Percentiles rank a stretch among this genome's conserved stretches.
Evolutionary conservation across 805 yeast genomes (phyloP).

Genomic region (Candida gorgasii): DNA sequence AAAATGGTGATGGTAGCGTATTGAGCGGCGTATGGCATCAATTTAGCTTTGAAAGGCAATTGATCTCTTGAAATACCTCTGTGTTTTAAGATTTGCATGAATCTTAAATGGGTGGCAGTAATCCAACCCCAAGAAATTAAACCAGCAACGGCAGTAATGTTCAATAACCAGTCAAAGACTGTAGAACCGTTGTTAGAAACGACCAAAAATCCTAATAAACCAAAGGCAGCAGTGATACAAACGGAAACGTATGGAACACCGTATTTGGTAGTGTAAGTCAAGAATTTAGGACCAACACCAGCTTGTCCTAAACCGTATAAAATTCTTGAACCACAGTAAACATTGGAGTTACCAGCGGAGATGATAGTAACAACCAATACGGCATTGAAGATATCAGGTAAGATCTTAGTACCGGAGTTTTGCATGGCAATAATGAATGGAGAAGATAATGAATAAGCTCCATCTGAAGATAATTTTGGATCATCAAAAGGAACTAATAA

Average conservation of each 20-base stretch:
- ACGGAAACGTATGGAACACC: conserved; percentile 70
- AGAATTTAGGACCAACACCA: conserved; percentile 56
- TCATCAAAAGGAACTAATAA: conserved; percentile 70
- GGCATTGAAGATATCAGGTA: conserved; percentile 73
- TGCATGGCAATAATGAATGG: conserved; percentile 74
- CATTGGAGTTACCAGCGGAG: conserved; percentile 79
- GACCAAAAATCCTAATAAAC: conserved; percentile 63
- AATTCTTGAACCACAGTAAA: conserved; percentile 71
- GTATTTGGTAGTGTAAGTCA: conserved; percentile 46
- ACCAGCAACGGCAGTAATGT: conserved; percentile 77
- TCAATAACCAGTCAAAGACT: conserved; percentile 72
- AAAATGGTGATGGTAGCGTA: conserved; percentile 57
- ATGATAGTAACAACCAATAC: conserved; percentile 64
- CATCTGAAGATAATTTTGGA: conserved; percentile 41
- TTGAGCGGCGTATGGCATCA: conserved; percentile 68
- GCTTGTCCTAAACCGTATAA: conserved; percentile 65
- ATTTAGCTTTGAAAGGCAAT: conserved; percentile 72
- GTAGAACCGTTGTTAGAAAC: conserved; percentile 51
- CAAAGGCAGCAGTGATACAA: conserved; percentile 57
- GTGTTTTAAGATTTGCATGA: conserved; percentile 61
- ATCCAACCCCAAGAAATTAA: conserved; percentile 73
- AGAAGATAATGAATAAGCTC: conserved; percentile 49
- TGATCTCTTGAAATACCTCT: conserved; percentile 68
- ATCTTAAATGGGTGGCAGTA: conserved; percentile 63
- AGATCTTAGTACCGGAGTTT: conserved; percentile 63